Percentiles rank a stretch among this genome's conserved stretches.
Evolutionary conservation across 2,329 filamentous ascomycete species (phyloP).

Genomic region (Diaporthe sp.): DNA sequence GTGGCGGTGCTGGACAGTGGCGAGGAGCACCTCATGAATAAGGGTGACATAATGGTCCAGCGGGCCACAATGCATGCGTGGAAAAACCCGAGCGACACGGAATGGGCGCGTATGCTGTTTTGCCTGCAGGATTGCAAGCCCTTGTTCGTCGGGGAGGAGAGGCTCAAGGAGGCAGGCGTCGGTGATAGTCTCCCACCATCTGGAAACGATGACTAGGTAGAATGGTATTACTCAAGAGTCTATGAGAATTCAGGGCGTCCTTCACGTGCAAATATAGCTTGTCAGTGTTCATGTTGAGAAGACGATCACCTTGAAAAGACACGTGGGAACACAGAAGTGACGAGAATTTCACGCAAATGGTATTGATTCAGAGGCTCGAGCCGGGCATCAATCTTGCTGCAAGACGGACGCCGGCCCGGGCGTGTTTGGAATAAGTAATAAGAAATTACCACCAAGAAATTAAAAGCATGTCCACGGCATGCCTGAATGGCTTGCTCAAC

Average conservation of each 20-base stretch:
- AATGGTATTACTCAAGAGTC: not conserved
- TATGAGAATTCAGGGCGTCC: not conserved
- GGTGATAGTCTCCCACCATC: slow-evolving; percentile 31
- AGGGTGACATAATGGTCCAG: slow-evolving; percentile 63
- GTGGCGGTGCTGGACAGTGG: slow-evolving; percentile 62
- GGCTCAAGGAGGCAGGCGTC: slow-evolving; percentile 44
- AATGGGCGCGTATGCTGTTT: slow-evolving; percentile 57
- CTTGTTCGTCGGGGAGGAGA: slow-evolving; percentile 44
- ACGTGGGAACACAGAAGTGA: not conserved
- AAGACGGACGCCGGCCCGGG: not conserved
- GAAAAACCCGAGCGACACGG: slow-evolving; percentile 53
- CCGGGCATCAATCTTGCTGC: not conserved
- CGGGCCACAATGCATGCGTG: slow-evolving; percentile 62
- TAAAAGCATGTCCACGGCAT: slow-evolving; percentile 37
- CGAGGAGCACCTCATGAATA: slow-evolving; percentile 54
- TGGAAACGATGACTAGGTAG: slow-evolving; percentile 34
- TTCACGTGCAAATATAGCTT: not conserved
- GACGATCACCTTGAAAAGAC: not conserved
- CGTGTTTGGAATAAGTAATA: slow-evolving; percentile 35
- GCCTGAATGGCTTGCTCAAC: slow-evolving; percentile 12
- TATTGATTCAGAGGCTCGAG: slow-evolving; percentile 32
- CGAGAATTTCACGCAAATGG: slow-evolving; percentile 27
- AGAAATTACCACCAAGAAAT: slow-evolving; percentile 38
- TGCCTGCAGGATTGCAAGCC: slow-evolving; percentile 46
- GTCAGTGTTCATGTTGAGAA: not conserved